Evolutionary conservation across 2,329 filamentous ascomycete species (phyloP).

Genomic region (Neonectria neomacrospora): DNA sequence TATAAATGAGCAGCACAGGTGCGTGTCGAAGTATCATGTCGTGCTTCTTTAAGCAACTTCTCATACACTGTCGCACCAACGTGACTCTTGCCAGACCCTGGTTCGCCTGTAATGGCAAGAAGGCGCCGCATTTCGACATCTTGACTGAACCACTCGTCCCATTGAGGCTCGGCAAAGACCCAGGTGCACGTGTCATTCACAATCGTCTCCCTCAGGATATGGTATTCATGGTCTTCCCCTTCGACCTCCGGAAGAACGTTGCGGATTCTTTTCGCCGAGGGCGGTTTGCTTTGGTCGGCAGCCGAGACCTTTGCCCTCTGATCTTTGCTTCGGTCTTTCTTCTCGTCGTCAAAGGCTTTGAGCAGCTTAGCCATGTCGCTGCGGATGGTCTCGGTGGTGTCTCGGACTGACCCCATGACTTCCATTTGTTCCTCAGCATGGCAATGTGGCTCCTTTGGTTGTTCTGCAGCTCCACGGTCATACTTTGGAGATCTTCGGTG

Average conservation of each 20-base stretch:
- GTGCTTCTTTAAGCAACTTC: conserved; percentile 24
- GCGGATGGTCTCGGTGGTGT: conserved; percentile 43
- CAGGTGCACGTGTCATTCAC: conserved; percentile 47
- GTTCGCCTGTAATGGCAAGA: conserved; percentile 44
- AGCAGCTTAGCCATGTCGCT: conserved; percentile 45
- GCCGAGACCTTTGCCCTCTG: conserved; percentile 31
- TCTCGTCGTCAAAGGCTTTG: conserved; percentile 39
- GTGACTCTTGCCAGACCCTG: conserved; percentile 50
- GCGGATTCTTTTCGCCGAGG: conserved; percentile 38
- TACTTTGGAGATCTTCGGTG: conserved; percentile 46
- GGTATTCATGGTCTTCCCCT: conserved; percentile 42
- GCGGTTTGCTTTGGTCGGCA: conserved; percentile 37
- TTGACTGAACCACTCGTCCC: conserved; percentile 43
- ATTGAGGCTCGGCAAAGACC: conserved; percentile 44
- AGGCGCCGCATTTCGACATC: conserved; percentile 24
- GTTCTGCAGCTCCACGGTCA: conserved; percentile 41
- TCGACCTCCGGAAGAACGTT: conserved; percentile 38
- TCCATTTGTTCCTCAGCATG: conserved; percentile 42
- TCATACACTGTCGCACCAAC: conserved; percentile 42
- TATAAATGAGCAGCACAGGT: conserved; percentile 50
- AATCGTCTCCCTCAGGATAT: conserved; percentile 43
- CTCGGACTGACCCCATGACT: conserved; percentile 41
- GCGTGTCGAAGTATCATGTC: conserved; percentile 28
- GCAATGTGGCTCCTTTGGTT: conserved; percentile 42
- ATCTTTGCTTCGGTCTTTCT: conserved; percentile 29